Percentiles rank a stretch among this genome's conserved stretches.
Evolutionary conservation across 2,329 filamentous ascomycete species (phyloP).

Genomic region (Claviceps capensis): DNA sequence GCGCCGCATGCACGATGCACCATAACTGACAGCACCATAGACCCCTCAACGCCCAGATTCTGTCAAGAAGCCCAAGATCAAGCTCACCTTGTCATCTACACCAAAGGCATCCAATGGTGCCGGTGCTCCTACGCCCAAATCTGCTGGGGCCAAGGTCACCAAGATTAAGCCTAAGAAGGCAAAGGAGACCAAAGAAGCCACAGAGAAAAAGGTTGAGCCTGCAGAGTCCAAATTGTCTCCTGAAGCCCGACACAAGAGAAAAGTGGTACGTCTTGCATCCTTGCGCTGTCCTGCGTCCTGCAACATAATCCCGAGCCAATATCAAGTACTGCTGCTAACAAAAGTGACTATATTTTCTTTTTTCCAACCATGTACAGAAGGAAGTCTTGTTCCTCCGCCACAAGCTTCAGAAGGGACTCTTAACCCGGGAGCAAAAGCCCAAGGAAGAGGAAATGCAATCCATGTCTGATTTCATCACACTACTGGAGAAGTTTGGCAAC

Average conservation of each 20-base stretch:
- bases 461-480: slow-evolving; percentile 65
- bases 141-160: slow-evolving; percentile 35
- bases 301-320: background rate
- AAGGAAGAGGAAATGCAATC: slow-evolving; percentile 70
- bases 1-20: too few relatives aligned
- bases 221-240: slow-evolving; percentile 45
- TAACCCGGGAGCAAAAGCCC: slow-evolving; percentile 73
- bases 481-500: slow-evolving; percentile 67
- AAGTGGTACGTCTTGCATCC: slow-evolving; percentile 34
- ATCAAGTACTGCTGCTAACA: background rate
- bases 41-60: slow-evolving; percentile 46
- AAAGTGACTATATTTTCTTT: background rate
- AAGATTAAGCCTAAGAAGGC: slow-evolving; percentile 46
- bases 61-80: slow-evolving; percentile 56
- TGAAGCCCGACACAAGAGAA: slow-evolving; percentile 44
- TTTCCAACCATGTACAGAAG: slow-evolving; percentile 28
- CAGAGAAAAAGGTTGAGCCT: slow-evolving; percentile 42
- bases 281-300: background rate
- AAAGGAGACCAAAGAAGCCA: slow-evolving; percentile 41
- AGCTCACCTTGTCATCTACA: slow-evolving; percentile 49
- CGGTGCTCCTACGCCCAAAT: slow-evolving; percentile 27
- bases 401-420: slow-evolving; percentile 85
- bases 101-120: slow-evolving; percentile 57
- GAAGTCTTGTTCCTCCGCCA: slow-evolving; percentile 89
- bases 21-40: slow-evolving; percentile 18